phyloP scores from a whole-genome alignment of 2,329 filamentous ascomycete species.

The Xylaria sp. region DNA sequence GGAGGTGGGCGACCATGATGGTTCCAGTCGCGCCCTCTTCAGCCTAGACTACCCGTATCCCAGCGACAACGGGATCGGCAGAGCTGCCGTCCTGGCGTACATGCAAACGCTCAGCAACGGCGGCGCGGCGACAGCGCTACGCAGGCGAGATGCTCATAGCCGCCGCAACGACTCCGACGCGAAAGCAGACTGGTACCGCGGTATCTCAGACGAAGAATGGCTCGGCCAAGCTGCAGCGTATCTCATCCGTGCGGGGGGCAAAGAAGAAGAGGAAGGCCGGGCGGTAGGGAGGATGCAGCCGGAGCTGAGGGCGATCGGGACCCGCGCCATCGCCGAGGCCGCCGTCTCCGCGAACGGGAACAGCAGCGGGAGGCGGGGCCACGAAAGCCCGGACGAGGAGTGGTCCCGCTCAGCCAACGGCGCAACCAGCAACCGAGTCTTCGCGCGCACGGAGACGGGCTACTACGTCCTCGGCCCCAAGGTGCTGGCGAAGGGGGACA shows the following conservation, averaged over 20 bases:
- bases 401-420: neutral
- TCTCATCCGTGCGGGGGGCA: neutral
- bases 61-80: neutral
- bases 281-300: neutral
- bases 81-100: neutral
- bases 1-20: neutral
- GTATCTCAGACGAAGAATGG: neutral
- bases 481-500: neutral
- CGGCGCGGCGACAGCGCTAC: neutral
- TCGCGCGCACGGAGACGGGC: neutral
- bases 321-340: neutral
- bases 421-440: neutral
- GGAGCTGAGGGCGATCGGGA: neutral
- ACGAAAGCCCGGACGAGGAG: neutral
- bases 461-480: slow-evolving; percentile 9
- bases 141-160: slow-evolving; percentile 1
- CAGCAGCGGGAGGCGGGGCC: neutral
- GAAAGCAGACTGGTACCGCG: neutral
- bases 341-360: neutral
- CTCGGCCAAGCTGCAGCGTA: neutral
- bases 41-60: neutral
- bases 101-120: slow-evolving; percentile 14
- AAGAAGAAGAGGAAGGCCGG: neutral
- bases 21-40: neutral
- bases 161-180: neutral